These are phyloP conservation scores for Alternaria longipes DNA, from an alignment of 2,329 filamentous ascomycete species.

Conservation along the genomic window DNA sequence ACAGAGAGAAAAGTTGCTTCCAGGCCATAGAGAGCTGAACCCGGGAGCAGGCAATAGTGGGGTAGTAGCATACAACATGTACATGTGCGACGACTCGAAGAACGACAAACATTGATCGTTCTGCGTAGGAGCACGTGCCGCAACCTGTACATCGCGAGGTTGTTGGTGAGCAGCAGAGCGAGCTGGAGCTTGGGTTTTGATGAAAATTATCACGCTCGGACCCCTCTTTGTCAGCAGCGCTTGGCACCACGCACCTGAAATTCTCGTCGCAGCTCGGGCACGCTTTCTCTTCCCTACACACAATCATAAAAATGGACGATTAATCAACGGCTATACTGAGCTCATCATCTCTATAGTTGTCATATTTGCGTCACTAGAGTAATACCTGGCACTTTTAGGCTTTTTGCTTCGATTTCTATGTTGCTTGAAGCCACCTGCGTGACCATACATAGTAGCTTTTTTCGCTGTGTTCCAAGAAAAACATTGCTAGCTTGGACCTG, in stretches of 20 bases:
- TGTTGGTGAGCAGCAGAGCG: constrained; percentile 15
- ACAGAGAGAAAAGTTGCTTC: constrained; percentile 61
- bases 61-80: constrained; percentile 23
- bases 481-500: neutral
- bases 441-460: constrained; percentile 41
- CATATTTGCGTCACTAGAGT: constrained; percentile 58
- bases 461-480: neutral
- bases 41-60: constrained; percentile 63
- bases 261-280: constrained; percentile 22
- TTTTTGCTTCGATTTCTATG: constrained; percentile 45
- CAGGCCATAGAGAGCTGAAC: constrained; percentile 56
- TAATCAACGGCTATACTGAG: constrained; percentile 56
- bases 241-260: constrained; percentile 34
- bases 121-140: constrained; percentile 12
- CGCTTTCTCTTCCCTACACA: constrained; percentile 45
- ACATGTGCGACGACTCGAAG: constrained; percentile 17
- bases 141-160: constrained; percentile 9
- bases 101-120: constrained; percentile 32
- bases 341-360: constrained; percentile 52
- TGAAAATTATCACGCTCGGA: constrained; percentile 26
- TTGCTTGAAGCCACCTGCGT: constrained; percentile 52
- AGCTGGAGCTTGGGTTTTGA: constrained; percentile 7
- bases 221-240: constrained; percentile 22
- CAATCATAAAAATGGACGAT: constrained; percentile 54
- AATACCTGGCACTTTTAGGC: constrained; percentile 49